phyloP scores from a whole-genome alignment of 306 rosid genomes.

The Inga oerstediana region DNA sequence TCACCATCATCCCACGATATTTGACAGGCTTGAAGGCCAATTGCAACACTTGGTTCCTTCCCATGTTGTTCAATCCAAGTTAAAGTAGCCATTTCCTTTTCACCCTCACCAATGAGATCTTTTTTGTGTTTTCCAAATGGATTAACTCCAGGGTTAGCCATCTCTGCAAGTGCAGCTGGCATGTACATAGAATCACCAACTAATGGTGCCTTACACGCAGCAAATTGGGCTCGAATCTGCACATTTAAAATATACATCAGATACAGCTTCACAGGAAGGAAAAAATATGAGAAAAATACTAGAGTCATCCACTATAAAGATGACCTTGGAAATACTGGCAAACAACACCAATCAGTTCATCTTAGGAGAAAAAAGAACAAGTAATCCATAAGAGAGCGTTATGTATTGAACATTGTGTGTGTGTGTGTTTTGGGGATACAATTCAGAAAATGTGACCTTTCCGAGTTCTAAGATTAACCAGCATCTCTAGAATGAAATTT shows the following conservation, averaged over 20 bases:
- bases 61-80: constrained; percentile 80
- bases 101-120: constrained; percentile 58
- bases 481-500: neutral
- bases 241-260: neutral
- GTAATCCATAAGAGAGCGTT: constrained; percentile 18
- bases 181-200: constrained; percentile 93
- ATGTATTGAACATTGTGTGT: neutral
- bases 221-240: constrained; percentile 92
- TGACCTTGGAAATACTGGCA: constrained; percentile 23
- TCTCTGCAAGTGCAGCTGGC: constrained; percentile 85
- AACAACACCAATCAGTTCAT: constrained; percentile 19
- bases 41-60: constrained; percentile 80
- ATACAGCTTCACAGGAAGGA: constrained; percentile 12
- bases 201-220: constrained; percentile 78
- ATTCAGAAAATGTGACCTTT: constrained; percentile 6
- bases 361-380: constrained; percentile 20
- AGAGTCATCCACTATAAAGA: constrained; percentile 4
- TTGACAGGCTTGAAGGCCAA: constrained; percentile 94
- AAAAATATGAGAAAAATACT: neutral
- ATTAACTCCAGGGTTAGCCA: constrained; percentile 65
- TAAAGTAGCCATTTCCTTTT: constrained; percentile 49
- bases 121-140: constrained; percentile 79
- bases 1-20: constrained; percentile 86
- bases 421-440: neutral
- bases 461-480: neutral